A percentile compares a stretch with the other conserved stretches of the same genome.
Evolutionary conservation across 2,329 filamentous ascomycete species (phyloP).

Genomic region (Aureobasidium musti): DNA sequence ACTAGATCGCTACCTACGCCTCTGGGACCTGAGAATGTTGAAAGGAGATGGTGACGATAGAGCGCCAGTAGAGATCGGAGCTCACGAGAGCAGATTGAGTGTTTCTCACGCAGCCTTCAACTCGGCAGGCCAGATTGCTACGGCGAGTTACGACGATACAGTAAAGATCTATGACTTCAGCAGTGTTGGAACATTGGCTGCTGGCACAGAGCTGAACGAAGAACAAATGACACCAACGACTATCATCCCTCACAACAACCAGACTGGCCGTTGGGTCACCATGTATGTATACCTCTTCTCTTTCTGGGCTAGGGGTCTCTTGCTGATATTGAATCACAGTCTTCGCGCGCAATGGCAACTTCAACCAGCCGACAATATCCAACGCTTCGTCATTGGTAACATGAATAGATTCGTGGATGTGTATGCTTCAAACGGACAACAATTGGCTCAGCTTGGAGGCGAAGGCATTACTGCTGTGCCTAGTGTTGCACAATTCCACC

Average conservation of each 20-base stretch:
- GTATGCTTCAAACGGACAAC: slow-evolving; percentile 77
- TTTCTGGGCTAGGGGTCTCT: neutral
- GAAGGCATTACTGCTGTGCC: slow-evolving; percentile 94
- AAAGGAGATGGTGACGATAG: slow-evolving; percentile 60
- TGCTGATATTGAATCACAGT: slow-evolving; percentile 41
- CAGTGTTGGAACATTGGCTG: slow-evolving; percentile 50
- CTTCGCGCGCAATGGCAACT: slow-evolving; percentile 88
- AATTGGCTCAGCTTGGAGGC: slow-evolving; percentile 83
- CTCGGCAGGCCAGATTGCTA: slow-evolving; percentile 79
- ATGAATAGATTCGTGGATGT: slow-evolving; percentile 91
- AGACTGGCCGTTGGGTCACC: slow-evolving; percentile 92
- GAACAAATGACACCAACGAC: slow-evolving; percentile 68
- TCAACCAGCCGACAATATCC: slow-evolving; percentile 72
- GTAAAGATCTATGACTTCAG: slow-evolving; percentile 86
- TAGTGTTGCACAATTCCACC: slow-evolving; percentile 88
- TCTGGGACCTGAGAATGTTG: slow-evolving; percentile 90
- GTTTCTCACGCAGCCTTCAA: slow-evolving; percentile 95
- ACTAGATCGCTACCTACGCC: slow-evolving; percentile 81
- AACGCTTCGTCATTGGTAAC: slow-evolving; percentile 90
- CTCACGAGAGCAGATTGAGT: slow-evolving; percentile 78
- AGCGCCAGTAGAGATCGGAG: slow-evolving; percentile 70
- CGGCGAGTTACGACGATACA: slow-evolving; percentile 91
- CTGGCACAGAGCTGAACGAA: slow-evolving; percentile 50
- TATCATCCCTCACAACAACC: slow-evolving; percentile 83
- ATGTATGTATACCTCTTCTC: slow-evolving; percentile 57